phyloP scores from a whole-genome alignment of 305 asterid genomes.

The Ilex paraguariensis region DNA sequence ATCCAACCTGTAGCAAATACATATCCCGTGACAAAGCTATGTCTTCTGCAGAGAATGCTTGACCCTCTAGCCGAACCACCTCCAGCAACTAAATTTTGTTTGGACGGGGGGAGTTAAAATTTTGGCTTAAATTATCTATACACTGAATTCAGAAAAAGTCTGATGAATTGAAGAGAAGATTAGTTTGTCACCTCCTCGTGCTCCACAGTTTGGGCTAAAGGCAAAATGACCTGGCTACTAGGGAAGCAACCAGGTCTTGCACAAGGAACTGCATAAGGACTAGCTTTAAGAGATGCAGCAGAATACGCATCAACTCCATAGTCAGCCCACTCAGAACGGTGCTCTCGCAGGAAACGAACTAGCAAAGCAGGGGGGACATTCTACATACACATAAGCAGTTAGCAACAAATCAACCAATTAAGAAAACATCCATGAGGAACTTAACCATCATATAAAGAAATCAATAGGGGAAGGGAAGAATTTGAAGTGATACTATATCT shows the following conservation, averaged over 20 bases:
- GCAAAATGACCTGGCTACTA: constrained; percentile 1
- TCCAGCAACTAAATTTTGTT: neutral
- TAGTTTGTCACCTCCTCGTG: constrained; percentile 1
- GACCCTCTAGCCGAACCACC: constrained; percentile 3
- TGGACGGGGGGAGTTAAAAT: no score
- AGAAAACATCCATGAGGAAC: no score
- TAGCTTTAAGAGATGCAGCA: neutral
- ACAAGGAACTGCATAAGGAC: constrained; percentile 1
- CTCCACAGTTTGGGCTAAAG: constrained; percentile 4
- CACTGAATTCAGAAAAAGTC: no score
- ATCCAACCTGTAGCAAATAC: constrained; percentile 1
- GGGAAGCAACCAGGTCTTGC: constrained; percentile 4
- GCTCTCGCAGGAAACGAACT: neutral
- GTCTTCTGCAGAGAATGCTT: neutral
- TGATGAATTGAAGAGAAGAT: neutral
- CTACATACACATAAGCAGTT: neutral
- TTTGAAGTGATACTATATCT: no score
- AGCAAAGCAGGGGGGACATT: constrained; percentile 1
- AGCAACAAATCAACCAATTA: neutral
- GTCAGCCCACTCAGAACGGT: constrained; percentile 6
- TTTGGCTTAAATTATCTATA: neutral
- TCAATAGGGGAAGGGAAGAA: no score
- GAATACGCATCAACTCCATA: constrained; percentile 3
- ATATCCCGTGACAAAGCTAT: constrained; percentile 4
- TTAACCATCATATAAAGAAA: no score